A percentile compares a stretch with the other conserved stretches of the same genome.
These are phyloP conservation scores for Candida qinlingensis DNA, from an alignment of 805 yeast species.

Conservation along the genomic window DNA sequence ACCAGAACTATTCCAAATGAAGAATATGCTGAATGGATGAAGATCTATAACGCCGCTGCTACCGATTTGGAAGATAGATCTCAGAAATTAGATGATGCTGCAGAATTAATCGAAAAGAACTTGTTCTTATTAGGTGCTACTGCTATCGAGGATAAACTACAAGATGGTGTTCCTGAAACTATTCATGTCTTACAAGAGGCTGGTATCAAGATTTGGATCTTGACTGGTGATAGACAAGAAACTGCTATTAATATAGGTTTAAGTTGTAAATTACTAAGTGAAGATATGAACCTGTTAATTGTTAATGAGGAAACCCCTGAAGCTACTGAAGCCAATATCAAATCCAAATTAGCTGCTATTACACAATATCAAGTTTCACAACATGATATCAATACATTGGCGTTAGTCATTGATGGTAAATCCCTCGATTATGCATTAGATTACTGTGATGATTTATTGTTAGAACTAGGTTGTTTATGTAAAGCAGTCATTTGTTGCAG, in stretches of 20 bases:
- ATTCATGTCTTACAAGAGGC: conserved; percentile 94
- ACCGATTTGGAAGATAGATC: conserved; percentile 74
- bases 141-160: conserved; percentile 96
- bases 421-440: conserved; percentile 85
- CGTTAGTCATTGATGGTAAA: conserved; percentile 90
- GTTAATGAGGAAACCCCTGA: conserved; percentile 81
- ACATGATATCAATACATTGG: conserved; percentile 73
- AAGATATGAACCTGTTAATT: conserved; percentile 90
- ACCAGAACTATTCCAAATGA: conserved; percentile 70
- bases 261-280: conserved; percentile 91
- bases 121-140: conserved; percentile 89
- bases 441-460: conserved; percentile 69
- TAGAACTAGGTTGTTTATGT: conserved; percentile 80
- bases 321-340: conserved; percentile 68
- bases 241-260: conserved; percentile 98
- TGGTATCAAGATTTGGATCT: conserved; percentile 95
- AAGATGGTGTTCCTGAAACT: conserved; percentile 98
- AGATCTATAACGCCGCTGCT: conserved; percentile 68
- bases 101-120: conserved; percentile 80
- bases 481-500: conserved; percentile 97
- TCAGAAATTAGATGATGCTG: conserved; percentile 77
- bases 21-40: conserved; percentile 72
- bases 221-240: conserved; percentile 98
- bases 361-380: conserved; percentile 56
- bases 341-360: conserved; percentile 72